Evolutionary conservation across 2,329 filamentous ascomycete species (phyloP).

Genomic region (Hortaea werneckii): DNA sequence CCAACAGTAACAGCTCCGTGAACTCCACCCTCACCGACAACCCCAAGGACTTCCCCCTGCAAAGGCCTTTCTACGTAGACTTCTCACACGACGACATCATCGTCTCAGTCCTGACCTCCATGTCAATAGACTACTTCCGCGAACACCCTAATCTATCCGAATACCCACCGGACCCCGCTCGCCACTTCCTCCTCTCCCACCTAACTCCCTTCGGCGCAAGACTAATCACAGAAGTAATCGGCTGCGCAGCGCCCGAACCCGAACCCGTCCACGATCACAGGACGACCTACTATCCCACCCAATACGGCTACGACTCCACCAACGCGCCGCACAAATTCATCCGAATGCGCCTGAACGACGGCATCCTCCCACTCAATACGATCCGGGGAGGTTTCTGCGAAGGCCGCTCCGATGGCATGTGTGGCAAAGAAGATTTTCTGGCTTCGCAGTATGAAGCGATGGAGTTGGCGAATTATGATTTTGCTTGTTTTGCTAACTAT

Average conservation of each 20-base stretch:
- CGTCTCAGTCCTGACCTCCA: slow-evolving; percentile 39
- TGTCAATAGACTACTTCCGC: slow-evolving; percentile 46
- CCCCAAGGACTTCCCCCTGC: slow-evolving; percentile 36
- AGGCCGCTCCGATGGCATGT: slow-evolving; percentile 37
- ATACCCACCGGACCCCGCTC: slow-evolving; percentile 34
- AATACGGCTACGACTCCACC: slow-evolving; percentile 37
- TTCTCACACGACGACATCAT: slow-evolving; percentile 47
- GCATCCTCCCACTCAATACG: slow-evolving; percentile 37
- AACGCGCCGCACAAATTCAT: slow-evolving; percentile 38
- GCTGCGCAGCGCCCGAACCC: slow-evolving; percentile 35
- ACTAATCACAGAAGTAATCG: slow-evolving; percentile 47
- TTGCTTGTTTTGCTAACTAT: slow-evolving; percentile 41
- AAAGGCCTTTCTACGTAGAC: slow-evolving; percentile 42
- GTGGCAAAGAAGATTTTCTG: slow-evolving; percentile 33
- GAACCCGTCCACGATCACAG: slow-evolving; percentile 29
- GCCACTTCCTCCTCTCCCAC: slow-evolving; percentile 40
- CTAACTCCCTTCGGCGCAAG: slow-evolving; percentile 47
- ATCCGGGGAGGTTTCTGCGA: slow-evolving; percentile 39
- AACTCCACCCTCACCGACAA: slow-evolving; percentile 42
- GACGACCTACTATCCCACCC: slow-evolving; percentile 32
- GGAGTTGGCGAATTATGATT: slow-evolving; percentile 36
- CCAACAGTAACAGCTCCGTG: slow-evolving; percentile 40
- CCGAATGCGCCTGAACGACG: slow-evolving; percentile 41
- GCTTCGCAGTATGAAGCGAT: slow-evolving; percentile 31
- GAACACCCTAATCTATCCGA: slow-evolving; percentile 34